A percentile compares a stretch with the other conserved stretches of the same genome.
phyloP scores from a whole-genome alignment of 345 rosid species.

The Raphanus raphanistrum region DNA sequence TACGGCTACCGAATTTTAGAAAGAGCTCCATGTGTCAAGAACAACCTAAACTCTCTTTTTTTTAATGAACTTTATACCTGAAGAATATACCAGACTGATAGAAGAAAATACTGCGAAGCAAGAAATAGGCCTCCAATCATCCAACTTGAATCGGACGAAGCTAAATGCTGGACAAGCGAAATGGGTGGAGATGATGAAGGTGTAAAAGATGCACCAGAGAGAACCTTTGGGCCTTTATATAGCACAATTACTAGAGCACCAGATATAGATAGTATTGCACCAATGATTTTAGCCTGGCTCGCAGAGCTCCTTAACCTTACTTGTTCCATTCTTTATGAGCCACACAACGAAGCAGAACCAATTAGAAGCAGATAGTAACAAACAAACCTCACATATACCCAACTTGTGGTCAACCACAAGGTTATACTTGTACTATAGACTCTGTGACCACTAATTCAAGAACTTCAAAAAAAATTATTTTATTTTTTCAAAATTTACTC shows the following conservation, averaged over 20 bases:
- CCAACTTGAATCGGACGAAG: conserved; percentile 2
- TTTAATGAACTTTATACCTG: background rate
- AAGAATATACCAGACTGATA: conserved; percentile 10
- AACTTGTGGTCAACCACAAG: background rate
- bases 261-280: conserved; percentile 8
- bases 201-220: background rate
- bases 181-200: background rate
- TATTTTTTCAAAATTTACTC: background rate
- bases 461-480: background rate
- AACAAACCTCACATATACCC: background rate
- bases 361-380: background rate
- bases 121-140: conserved; percentile 1
- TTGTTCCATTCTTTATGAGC: background rate
- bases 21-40: background rate
- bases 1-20: background rate
- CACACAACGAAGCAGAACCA: background rate
- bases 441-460: background rate
- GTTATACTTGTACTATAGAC: background rate
- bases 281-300: conserved; percentile 14
- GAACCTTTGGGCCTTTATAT: conserved; percentile 2
- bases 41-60: background rate
- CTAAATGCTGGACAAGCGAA: background rate
- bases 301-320: conserved; percentile 8
- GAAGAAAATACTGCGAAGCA: conserved; percentile 1
- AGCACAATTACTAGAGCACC: conserved; percentile 14